These are phyloP conservation scores for Brachypodium distachyon DNA, from an alignment of 202 grass and related monocot species.

Conservation along the genomic window DNA sequence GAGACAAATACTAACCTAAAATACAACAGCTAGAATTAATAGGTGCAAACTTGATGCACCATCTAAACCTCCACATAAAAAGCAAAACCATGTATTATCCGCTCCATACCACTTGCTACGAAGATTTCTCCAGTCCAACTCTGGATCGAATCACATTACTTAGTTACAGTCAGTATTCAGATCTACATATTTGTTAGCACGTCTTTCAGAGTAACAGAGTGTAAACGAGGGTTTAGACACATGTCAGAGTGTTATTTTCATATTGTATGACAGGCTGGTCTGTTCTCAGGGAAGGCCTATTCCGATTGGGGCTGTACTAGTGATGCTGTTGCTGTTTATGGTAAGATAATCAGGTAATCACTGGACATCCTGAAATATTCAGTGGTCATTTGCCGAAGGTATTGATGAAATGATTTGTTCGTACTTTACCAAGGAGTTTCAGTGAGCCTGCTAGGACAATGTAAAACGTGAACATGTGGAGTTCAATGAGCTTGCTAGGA, in stretches of 20 bases:
- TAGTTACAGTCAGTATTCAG: neutral
- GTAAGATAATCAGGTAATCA: neutral
- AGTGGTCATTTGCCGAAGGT: neutral
- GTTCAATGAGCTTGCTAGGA: too few species aligned
- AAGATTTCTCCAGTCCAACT: neutral
- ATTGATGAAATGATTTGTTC: neutral
- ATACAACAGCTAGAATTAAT: neutral
- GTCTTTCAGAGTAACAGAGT: too few species aligned
- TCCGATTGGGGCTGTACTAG: neutral
- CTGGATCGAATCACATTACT: constrained; percentile 1
- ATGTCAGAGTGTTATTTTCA: neutral
- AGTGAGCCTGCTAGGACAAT: neutral
- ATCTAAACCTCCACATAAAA: neutral
- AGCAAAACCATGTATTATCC: neutral
- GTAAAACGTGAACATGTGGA: neutral
- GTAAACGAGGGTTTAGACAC: neutral
- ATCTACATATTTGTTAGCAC: neutral
- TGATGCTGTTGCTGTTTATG: neutral
- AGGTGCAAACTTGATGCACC: neutral
- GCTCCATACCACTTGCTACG: neutral
- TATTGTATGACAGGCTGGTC: neutral
- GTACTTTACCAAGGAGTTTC: neutral
- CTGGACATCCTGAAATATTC: neutral
- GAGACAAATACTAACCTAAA: neutral
- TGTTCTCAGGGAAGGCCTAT: neutral